phyloP scores from a whole-genome alignment of 768 basidiomycete genomes.

The Boletus speciosus region DNA sequence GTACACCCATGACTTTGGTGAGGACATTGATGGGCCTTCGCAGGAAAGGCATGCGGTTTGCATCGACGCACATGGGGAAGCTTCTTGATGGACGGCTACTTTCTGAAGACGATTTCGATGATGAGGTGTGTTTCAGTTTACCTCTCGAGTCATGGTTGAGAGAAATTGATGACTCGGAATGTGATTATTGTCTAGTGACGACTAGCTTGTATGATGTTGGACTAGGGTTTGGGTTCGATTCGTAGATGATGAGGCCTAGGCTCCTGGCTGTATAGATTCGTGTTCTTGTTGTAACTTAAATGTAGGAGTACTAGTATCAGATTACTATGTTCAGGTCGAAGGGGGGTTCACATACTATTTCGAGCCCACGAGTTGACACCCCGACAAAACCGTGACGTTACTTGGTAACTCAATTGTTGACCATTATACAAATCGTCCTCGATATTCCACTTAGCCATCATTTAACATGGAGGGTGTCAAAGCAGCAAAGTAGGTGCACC shows the following conservation, averaged over 20 bases:
- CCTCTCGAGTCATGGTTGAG: not conserved
- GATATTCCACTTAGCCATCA: not conserved
- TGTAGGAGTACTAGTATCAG: not conserved
- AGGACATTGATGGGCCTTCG: slow-evolving; percentile 24
- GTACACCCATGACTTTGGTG: slow-evolving; percentile 33
- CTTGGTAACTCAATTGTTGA: no score
- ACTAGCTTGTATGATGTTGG: not conserved
- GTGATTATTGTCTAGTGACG: not conserved
- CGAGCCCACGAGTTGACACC: not conserved
- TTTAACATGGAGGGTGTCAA: slow-evolving; percentile 30
- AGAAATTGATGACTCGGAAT: not conserved
- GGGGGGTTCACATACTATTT: slow-evolving; percentile 10
- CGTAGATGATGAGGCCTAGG: not conserved
- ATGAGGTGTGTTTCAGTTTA: not conserved
- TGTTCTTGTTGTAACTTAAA: not conserved
- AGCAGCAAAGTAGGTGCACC: slow-evolving; percentile 30
- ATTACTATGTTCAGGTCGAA: no score
- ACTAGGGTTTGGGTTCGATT: not conserved
- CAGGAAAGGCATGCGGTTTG: slow-evolving; percentile 39
- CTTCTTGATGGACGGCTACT: slow-evolving; percentile 31
- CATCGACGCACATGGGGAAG: slow-evolving; percentile 40
- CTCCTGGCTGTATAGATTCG: not conserved
- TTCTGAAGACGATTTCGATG: slow-evolving; percentile 8
- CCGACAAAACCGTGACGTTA: not conserved
- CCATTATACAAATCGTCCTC: not conserved